phyloP scores from a whole-genome alignment of 192 early-diverging fungal genomes.

The Bifiguratus adelaidae region DNA sequence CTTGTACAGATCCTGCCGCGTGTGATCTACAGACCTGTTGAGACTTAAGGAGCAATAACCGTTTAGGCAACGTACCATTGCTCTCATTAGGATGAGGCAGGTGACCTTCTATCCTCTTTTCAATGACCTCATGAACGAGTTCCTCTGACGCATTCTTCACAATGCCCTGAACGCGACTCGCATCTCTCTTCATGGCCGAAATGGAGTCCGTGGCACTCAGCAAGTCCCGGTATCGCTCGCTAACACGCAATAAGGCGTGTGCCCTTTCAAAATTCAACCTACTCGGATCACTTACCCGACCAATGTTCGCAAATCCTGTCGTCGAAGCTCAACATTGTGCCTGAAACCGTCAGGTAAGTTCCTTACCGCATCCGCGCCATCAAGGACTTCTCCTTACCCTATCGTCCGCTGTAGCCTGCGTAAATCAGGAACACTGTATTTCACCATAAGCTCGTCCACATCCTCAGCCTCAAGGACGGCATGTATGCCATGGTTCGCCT shows the following conservation, averaged over 20 bases:
- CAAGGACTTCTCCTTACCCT: slow-evolving; percentile 19
- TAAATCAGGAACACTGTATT: slow-evolving; percentile 31
- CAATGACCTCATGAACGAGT: not conserved
- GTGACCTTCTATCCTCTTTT: not conserved
- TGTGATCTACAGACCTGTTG: slow-evolving; percentile 37
- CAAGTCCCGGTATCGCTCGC: slow-evolving; percentile 77
- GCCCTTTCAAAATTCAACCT: not conserved
- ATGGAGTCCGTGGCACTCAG: slow-evolving; percentile 79
- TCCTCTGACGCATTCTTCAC: slow-evolving; percentile 41
- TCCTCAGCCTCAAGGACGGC: slow-evolving; percentile 3
- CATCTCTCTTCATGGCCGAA: slow-evolving; percentile 50
- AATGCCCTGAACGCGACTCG: slow-evolving; percentile 35
- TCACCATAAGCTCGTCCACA: slow-evolving; percentile 28
- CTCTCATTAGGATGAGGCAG: not conserved
- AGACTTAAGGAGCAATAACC: no score
- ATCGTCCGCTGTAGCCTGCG: slow-evolving; percentile 28
- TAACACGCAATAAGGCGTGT: slow-evolving; percentile 10
- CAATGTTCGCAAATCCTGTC: slow-evolving; percentile 73
- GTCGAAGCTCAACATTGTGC: slow-evolving; percentile 67
- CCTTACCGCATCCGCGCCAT: no score
- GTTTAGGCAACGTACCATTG: no score
- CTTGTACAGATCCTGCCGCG: slow-evolving; percentile 44
- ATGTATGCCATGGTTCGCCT: no score
- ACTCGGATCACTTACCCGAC: slow-evolving; percentile 53
- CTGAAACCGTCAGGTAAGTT: slow-evolving; percentile 19